Conservation (phyloP, 768 basidiomycete genomes). For the Serendipita indica region DNA sequence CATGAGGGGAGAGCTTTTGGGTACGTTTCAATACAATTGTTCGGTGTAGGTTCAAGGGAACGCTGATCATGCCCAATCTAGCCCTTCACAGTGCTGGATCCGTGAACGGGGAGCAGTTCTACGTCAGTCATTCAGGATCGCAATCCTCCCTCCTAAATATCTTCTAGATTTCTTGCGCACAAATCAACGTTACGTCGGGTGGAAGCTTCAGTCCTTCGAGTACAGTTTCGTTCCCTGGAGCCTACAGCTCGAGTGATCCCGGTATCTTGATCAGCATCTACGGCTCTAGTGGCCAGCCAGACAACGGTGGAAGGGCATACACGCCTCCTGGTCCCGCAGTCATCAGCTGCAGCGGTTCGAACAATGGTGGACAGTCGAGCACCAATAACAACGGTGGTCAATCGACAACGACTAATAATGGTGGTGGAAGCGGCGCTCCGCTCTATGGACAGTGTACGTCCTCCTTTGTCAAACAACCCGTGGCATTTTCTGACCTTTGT, state of each 20-base stretch:
- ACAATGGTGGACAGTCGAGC: neutral
- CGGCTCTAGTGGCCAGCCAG: neutral
- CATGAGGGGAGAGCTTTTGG: constrained; percentile 28
- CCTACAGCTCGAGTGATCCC: constrained; percentile 29
- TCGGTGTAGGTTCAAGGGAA: too few species aligned
- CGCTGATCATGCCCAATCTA: too few species aligned
- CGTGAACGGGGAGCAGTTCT: constrained; percentile 28
- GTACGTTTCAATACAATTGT: constrained; percentile 20
- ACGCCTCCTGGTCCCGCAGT: constrained; percentile 21
- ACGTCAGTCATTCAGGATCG: constrained; percentile 13
- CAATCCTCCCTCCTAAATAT: too few species aligned
- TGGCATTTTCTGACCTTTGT: too few species aligned
- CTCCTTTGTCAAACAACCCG: too few species aligned
- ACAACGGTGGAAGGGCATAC: constrained; percentile 3
- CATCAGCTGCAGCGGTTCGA: neutral
- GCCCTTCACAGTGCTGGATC: constrained; percentile 38
- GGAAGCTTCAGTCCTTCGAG: constrained; percentile 18
- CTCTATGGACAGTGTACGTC: neutral
- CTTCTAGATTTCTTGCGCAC: constrained; percentile 29
- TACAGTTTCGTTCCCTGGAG: constrained; percentile 36
- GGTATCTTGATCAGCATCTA: constrained; percentile 5
- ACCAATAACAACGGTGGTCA: neutral
- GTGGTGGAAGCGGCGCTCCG: neutral
- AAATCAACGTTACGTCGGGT: constrained; percentile 1
- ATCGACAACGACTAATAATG: neutral